Evolutionary conservation across 345 rosid species (phyloP), one percentile per base, ranked within the genome.

Genomic region (Pistacia integerrima): DNA sequence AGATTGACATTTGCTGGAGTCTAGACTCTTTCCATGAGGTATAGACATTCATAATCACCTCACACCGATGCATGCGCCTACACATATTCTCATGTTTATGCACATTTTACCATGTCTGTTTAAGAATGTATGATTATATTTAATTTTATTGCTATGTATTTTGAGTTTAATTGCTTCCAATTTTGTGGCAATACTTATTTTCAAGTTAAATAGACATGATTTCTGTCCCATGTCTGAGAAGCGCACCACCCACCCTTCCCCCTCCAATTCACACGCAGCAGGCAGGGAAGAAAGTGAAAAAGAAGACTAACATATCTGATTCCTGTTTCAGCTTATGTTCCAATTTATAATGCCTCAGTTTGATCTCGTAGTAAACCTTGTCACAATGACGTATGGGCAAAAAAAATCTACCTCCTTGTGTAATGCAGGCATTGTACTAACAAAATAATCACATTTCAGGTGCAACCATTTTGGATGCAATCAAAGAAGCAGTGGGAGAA

Each of bases 391-490:
- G 18, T 9, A 8, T 64, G 12, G 44, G 75, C 51, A 58, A 48
- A 11, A 0, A 17, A 1, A 11, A 25, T 30, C 30, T 16, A 18
- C 8, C 11, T 8, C 3, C 17, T 48, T 11, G 22, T 33, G 13
- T 12, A 58, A 35, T 51, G 16, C 11, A 13, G 54, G 54, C 38
- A 65, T 41, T 68, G 7, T 61, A 38, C 60, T 59, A 5, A 30
- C 33, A 18, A 48, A 8, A 67, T 59, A 22, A 16, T 84, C 70
- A 25, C 78, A 3, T 44, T 74, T 51, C 38, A 94, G 97, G 98
- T 20, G 89, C 93, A 14, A 93, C 97, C 35, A 90, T 94, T 78
- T 84, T 93, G 82, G 97, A 91, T 62, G 95, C 94, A 8, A 80
- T 93, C 20, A 83, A 80, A 84, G 87, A 69, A 74, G 74, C 83